Evolutionary conservation across 2,329 filamentous ascomycete genomes (phyloP), one percentile per base, ranked within the genome.

Genomic region (Thelonectria olida): DNA sequence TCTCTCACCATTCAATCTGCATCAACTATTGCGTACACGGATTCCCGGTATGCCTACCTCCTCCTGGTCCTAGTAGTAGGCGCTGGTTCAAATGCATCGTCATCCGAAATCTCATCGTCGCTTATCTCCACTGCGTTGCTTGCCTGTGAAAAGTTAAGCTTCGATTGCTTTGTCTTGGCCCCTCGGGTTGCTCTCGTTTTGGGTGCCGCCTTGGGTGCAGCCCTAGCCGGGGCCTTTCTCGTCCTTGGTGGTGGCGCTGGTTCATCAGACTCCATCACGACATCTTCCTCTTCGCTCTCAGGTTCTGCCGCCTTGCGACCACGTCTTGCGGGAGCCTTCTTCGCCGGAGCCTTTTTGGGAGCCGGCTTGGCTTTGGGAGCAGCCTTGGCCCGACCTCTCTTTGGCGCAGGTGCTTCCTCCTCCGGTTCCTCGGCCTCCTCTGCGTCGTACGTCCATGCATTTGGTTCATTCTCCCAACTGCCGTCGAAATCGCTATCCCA

Each of bases 401-500:
- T 76, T 1, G 73, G 70, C 63, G 76, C 77, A 44, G 76, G 74
- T 4, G 76, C 71, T 23, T 42, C 52, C 13, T 41, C 57, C 19
- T 68, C 63, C 39, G n/a, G n/a, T n/a, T 69, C 64, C 7, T 52
- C 52, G 2, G 50, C 49, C 25, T 69, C 72, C n/a, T 78, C 7
- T 6, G 6, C 38, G 8, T 41, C 75, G 28, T 75, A 79, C 17
- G 66, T 70, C 77, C 76, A 80, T 19, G 79, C 92, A 7, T 86
- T 89, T 0, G 91, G 87, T 60, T 93, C 88, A 48, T 96, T 91
- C 62, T 90, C 90, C 94, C 95, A 98, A 51, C 85, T 84, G 0
- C 94, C 96, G 50, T 97, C 90, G 23, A 94, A 80, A 66, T 98
- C 95, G n/a, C 88, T 92, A 72, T 98, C 93, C 93, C 94, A 98